phyloP scores from a whole-genome alignment of 2,329 filamentous ascomycete genomes.

The Penicillium sp. region DNA sequence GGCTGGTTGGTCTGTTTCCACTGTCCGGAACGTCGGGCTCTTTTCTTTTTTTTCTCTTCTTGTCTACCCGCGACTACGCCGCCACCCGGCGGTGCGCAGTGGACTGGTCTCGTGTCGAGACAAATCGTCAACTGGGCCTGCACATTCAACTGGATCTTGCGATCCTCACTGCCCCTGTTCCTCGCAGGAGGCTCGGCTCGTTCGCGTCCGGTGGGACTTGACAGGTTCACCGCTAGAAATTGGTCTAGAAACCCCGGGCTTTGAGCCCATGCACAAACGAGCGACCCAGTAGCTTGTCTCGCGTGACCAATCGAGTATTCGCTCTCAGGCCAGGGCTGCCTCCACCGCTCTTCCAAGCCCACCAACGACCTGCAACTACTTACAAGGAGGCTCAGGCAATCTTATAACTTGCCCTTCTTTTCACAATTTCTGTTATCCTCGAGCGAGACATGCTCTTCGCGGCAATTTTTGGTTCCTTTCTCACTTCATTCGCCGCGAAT shows the following conservation, averaged over 20 bases:
- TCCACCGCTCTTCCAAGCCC: not conserved
- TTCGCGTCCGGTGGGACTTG: not conserved
- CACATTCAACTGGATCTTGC: not conserved
- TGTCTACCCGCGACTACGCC: not conserved
- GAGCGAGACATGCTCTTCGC: slow-evolving; percentile 4
- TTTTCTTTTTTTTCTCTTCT: not conserved
- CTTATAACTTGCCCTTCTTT: not conserved
- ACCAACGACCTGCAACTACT: not conserved
- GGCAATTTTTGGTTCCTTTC: not conserved
- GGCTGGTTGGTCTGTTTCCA: not conserved
- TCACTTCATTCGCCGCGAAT: slow-evolving; percentile 28
- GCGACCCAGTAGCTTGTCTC: slow-evolving; percentile 8
- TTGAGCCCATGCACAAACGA: slow-evolving; percentile 1
- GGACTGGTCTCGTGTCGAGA: not conserved
- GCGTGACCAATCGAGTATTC: slow-evolving; percentile 4
- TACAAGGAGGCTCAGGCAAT: not conserved
- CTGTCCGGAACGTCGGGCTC: not conserved
- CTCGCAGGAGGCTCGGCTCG: not conserved
- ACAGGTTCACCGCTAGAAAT: not conserved
- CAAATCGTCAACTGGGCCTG: not conserved
- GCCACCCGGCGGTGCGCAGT: not conserved
- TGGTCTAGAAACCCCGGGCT: not conserved
- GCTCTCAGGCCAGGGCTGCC: not conserved
- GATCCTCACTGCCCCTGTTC: not conserved
- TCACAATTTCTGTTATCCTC: not conserved